A percentile compares a stretch with the other conserved stretches of the same genome.
Conservation (phyloP, 495 filamentous ascomycete species). For the Penicillium atrosanguineum region DNA sequence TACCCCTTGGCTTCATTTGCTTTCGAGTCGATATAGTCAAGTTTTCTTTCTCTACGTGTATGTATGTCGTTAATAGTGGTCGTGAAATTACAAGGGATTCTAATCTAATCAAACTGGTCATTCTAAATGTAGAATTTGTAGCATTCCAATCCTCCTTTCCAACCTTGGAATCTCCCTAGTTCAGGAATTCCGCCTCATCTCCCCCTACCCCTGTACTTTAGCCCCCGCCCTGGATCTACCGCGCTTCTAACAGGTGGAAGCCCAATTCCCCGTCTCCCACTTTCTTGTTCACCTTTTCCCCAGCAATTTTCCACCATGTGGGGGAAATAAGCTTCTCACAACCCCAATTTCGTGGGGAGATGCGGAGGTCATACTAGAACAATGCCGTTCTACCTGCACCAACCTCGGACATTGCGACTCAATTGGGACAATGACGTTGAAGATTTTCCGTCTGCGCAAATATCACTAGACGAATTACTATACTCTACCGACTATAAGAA, state of each 20-base stretch:
- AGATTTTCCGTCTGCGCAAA: slow-evolving; percentile 16
- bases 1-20: slow-evolving; percentile 33
- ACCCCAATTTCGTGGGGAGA: slow-evolving; percentile 6
- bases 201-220: background rate
- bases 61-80: slow-evolving; percentile 53
- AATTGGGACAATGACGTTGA: background rate
- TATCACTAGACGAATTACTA: background rate
- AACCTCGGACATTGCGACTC: slow-evolving; percentile 1
- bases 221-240: background rate
- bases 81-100: slow-evolving; percentile 42
- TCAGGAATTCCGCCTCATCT: background rate
- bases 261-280: slow-evolving; percentile 18
- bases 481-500: slow-evolving; percentile 1
- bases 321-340: slow-evolving; percentile 20
- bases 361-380: slow-evolving; percentile 11
- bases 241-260: slow-evolving; percentile 22
- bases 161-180: background rate
- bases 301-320: slow-evolving; percentile 19
- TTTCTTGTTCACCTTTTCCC: slow-evolving; percentile 3
- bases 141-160: background rate
- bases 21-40: slow-evolving; percentile 38
- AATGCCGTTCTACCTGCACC: background rate
- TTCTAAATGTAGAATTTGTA: slow-evolving; percentile 2
- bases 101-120: slow-evolving; percentile 13
- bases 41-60: slow-evolving; percentile 46